phyloP scores from a whole-genome alignment of 2,329 filamentous ascomycete species.

The Plectosphaerella plurivora region DNA sequence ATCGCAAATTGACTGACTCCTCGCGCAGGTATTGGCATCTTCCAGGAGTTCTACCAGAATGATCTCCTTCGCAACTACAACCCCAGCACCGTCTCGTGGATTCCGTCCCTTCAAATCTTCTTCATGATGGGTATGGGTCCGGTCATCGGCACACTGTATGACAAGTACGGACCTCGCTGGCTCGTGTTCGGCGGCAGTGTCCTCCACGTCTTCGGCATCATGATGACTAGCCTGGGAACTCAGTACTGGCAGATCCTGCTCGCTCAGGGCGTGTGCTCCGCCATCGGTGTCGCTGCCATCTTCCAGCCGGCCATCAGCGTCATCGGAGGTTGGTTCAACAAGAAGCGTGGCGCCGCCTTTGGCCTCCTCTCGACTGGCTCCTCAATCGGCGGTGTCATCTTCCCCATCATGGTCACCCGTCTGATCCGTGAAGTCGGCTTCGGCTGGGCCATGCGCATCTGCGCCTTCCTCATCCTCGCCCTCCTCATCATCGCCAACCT shows the following conservation, averaged over 20 bases:
- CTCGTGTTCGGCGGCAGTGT: conserved; percentile 48
- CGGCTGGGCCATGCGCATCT: conserved; percentile 33
- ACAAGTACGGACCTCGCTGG: conserved; percentile 56
- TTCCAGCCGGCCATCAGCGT: conserved; percentile 26
- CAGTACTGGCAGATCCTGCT: conserved; percentile 37
- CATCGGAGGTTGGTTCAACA: conserved; percentile 27
- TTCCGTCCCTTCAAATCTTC: conserved; percentile 51
- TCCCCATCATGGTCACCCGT: conserved; percentile 33
- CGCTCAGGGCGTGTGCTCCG: conserved; percentile 30
- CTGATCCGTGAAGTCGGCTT: conserved; percentile 30
- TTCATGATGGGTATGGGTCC: conserved; percentile 53
- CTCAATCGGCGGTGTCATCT: conserved; percentile 30
- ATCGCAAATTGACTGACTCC: not conserved
- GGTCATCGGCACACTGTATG: conserved; percentile 58
- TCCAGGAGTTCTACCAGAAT: conserved; percentile 54
- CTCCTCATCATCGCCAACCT: conserved; percentile 26
- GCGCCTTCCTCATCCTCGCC: conserved; percentile 29
- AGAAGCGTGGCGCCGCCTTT: conserved; percentile 27
- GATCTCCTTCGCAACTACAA: conserved; percentile 43
- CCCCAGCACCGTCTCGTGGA: conserved; percentile 56
- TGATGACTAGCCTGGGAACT: conserved; percentile 54
- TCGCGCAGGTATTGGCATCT: conserved; percentile 35
- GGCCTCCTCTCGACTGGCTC: conserved; percentile 29
- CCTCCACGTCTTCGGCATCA: conserved; percentile 55
- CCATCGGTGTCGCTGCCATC: conserved; percentile 28